Evolutionary conservation across 495 filamentous ascomycete genomes (phyloP).

Genomic region (Cairneyella variabilis): DNA sequence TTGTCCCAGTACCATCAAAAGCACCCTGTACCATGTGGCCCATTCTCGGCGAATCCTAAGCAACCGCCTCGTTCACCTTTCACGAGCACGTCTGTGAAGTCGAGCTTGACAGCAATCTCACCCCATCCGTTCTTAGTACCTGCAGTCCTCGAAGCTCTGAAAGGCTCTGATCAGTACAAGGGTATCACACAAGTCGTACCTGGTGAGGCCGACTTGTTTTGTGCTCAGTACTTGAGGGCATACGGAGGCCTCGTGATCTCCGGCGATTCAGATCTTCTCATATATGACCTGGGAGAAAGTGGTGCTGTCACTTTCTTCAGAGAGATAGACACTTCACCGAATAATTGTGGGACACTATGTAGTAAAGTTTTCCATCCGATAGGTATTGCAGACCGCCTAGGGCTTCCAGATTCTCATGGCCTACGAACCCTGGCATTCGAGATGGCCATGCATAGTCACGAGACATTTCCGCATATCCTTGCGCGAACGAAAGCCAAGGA

Average conservation of each 20-base stretch:
- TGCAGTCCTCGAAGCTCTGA: slow-evolving; percentile 60
- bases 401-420: slow-evolving; percentile 20
- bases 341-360: not conserved
- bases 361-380: slow-evolving; percentile 13
- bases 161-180: slow-evolving; percentile 37
- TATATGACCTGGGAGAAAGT: slow-evolving; percentile 56
- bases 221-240: slow-evolving; percentile 50
- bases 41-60: not conserved
- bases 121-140: slow-evolving; percentile 64
- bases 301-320: slow-evolving; percentile 58
- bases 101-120: slow-evolving; percentile 36
- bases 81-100: slow-evolving; percentile 5
- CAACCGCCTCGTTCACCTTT: slow-evolving; percentile 15
- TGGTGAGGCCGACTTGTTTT: slow-evolving; percentile 69
- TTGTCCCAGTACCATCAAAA: slow-evolving; percentile 11
- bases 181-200: slow-evolving; percentile 52
- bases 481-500: slow-evolving; percentile 22
- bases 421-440: slow-evolving; percentile 36
- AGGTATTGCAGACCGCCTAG: slow-evolving; percentile 19
- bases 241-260: slow-evolving; percentile 51
- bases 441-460: slow-evolving; percentile 30
- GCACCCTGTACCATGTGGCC: not conserved
- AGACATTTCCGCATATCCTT: slow-evolving; percentile 29
- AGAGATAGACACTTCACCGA: slow-evolving; percentile 33
- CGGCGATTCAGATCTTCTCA: slow-evolving; percentile 70